Percentiles rank a stretch among this genome's conserved stretches.
phyloP scores from a whole-genome alignment of 176 grass and related monocot species.

The Melocanna baccifera region DNA sequence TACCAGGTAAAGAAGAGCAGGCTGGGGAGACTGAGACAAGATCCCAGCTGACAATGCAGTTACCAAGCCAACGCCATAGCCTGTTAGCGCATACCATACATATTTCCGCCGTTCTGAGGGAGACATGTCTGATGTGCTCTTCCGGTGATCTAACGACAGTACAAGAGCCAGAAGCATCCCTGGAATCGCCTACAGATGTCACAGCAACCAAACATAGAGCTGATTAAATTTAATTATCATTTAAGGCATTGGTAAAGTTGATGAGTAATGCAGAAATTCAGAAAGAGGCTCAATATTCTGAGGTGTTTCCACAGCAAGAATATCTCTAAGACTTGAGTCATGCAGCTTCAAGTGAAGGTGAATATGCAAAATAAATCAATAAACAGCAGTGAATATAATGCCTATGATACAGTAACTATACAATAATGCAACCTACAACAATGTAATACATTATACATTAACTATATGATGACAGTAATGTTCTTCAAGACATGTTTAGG shows the following conservation, averaged over 20 bases:
- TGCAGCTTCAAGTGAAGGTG: background rate
- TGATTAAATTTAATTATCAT: background rate
- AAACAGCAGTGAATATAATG: background rate
- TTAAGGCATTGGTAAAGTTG: background rate
- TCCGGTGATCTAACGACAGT: conserved; percentile 79
- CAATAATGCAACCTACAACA: background rate
- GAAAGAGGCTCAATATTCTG: background rate
- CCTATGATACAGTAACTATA: background rate
- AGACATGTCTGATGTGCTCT: conserved; percentile 48
- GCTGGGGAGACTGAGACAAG: conserved; percentile 87
- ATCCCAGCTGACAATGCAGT: conserved; percentile 84
- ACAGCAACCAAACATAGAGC: background rate
- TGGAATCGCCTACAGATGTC: conserved; percentile 75
- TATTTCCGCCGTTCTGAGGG: conserved; percentile 52
- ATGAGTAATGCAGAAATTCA: background rate
- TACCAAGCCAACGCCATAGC: conserved; percentile 82
- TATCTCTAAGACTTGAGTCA: background rate
- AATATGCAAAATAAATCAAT: background rate
- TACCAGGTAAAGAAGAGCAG: conserved; percentile 98
- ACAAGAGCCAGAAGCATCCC: conserved; percentile 92
- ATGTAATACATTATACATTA: background rate
- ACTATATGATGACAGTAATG: background rate
- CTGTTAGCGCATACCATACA: conserved; percentile 75
- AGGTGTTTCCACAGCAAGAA: background rate
- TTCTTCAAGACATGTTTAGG: background rate